Conservation (phyloP, 2,329 filamentous ascomycete genomes). For the Monosporascus sp. region DNA sequence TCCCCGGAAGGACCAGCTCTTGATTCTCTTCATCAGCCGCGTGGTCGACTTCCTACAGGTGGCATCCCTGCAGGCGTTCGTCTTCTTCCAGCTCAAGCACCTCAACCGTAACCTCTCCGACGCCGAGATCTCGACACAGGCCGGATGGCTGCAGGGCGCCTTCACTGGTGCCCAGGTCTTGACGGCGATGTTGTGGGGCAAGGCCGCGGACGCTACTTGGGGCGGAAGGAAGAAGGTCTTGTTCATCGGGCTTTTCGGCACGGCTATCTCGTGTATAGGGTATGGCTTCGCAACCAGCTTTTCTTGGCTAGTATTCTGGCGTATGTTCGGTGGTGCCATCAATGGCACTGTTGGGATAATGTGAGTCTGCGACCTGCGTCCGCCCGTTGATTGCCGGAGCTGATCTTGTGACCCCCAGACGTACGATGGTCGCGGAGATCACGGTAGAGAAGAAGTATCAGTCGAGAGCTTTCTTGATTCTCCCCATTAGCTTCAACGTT, state of each 20-base stretch:
- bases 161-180: constrained; percentile 71
- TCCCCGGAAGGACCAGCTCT: constrained; percentile 65
- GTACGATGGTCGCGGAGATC: constrained; percentile 46
- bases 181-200: constrained; percentile 70
- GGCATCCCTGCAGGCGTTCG: constrained; percentile 63
- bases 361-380: constrained; percentile 24
- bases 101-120: constrained; percentile 53
- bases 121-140: constrained; percentile 58
- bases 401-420: constrained; percentile 21
- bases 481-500: constrained; percentile 45
- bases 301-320: constrained; percentile 58
- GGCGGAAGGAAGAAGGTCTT: constrained; percentile 65
- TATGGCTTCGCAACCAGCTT: constrained; percentile 70
- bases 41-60: constrained; percentile 71
- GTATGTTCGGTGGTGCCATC: constrained; percentile 57
- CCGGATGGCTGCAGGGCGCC: constrained; percentile 64
- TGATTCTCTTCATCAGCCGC: constrained; percentile 64
- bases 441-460: constrained; percentile 44
- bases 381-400: background rate
- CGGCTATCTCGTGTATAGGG: constrained; percentile 61
- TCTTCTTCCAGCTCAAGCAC: constrained; percentile 71
- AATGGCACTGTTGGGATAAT: constrained; percentile 47
- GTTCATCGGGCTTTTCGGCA: constrained; percentile 64
- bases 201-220: constrained; percentile 54
- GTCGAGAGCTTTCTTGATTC: constrained; percentile 41